Base-by-base conservation (phyloP, 2,329 filamentous ascomycete species). In the Xylaria sp. region DNA sequence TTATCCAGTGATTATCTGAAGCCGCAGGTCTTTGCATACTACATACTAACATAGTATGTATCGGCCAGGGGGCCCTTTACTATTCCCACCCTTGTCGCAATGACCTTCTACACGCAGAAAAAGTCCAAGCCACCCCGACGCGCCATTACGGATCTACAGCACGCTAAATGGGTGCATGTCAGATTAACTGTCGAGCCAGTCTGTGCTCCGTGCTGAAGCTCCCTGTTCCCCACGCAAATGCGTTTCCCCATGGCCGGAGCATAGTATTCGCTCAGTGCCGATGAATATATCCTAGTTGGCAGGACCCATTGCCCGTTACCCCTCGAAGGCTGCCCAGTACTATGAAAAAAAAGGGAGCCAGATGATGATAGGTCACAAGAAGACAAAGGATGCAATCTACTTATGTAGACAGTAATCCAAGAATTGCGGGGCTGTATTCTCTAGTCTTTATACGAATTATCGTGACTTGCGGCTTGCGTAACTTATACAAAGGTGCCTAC, bases 181-280 rank as follows among this genome's bases (percentile, higher is more conserved):
- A 59, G 45, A 58, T 65, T 65, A 57, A 57, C 57, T 61, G 52
- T 64, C 60, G 59, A 60, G 65, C 66, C 68, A 63, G 55, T 20
- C 2, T 60, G 68, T 64, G 75, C 71, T 60, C 75, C 72, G 74
- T 75, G 73, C 76, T 72, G 68, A 74, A 75, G 72, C 73, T 76
- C 71, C 68, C 65, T 65, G 57, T 41, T 60, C 64, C 58, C 68
- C 65, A 58, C 65, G 58, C 23, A 57, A 43, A 28, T 25, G 20
- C 28, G 60, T 64, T 67, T 45, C 52, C 66, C 45, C 58, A 60
- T 63, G 58, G 62, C 32, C 39, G 53, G 61, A 46, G 48, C 56
- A 48, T 36, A 28, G 50, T 36, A 34, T 63, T 69, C 39, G 60
- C 43, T 43, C 61, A 65, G 50, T 63, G 64, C 64, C 64, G 64